A percentile compares a stretch with the other conserved stretches of the same genome.
Evolutionary conservation across 768 basidiomycete species (phyloP).

Genomic region (Boletus subcaerulescens): DNA sequence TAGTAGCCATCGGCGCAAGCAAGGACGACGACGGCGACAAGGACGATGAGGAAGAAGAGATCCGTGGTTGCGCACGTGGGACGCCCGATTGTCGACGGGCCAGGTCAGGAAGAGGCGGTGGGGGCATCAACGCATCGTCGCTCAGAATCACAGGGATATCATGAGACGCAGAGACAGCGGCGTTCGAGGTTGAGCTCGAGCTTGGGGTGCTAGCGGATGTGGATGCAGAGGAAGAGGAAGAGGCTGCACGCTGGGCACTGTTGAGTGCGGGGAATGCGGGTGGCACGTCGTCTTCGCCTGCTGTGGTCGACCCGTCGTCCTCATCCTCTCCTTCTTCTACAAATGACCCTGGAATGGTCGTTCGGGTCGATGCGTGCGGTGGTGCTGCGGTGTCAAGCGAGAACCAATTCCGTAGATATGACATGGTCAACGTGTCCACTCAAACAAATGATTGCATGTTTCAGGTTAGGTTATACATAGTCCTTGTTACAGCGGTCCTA

Average conservation of each 20-base stretch:
- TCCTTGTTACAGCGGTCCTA: neutral
- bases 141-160: slow-evolving; percentile 35
- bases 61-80: slow-evolving; percentile 18
- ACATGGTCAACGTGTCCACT: slow-evolving; percentile 22
- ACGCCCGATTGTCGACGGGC: slow-evolving; percentile 36
- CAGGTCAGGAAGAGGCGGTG: slow-evolving; percentile 43
- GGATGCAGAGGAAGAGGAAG: slow-evolving; percentile 10
- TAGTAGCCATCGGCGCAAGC: slow-evolving; percentile 60
- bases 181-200: no score
- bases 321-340: slow-evolving; percentile 24
- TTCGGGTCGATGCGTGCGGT: neutral
- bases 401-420: slow-evolving; percentile 62
- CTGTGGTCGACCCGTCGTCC: slow-evolving; percentile 38
- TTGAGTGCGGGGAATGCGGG: slow-evolving; percentile 72
- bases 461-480: no score
- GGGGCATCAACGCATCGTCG: slow-evolving; percentile 52
- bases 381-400: slow-evolving; percentile 30
- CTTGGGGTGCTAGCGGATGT: neutral
- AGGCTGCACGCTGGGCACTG: slow-evolving; percentile 64
- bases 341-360: slow-evolving; percentile 24
- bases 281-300: slow-evolving; percentile 53
- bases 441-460: no score
- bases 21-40: slow-evolving; percentile 41
- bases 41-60: neutral
- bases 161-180: neutral